Conservation (phyloP, 2,329 filamentous ascomycete species). For the Aspergillus vadensis region DNA sequence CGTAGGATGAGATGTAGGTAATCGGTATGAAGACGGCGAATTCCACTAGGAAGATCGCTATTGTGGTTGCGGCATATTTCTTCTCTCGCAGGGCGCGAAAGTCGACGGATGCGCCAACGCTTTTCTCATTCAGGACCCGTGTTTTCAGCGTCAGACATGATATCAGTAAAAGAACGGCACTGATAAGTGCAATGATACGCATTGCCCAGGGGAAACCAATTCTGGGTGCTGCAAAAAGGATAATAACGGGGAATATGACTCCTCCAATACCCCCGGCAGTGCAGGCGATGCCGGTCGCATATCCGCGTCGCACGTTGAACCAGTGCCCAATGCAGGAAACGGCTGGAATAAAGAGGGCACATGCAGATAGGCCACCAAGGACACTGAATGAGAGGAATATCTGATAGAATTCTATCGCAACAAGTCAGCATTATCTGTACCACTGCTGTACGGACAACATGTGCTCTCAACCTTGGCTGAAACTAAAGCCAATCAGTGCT, state of each 20-base stretch:
- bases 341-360: conserved; percentile 31
- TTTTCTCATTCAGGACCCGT: not conserved
- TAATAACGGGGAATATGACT: conserved; percentile 37
- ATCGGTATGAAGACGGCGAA: conserved; percentile 40
- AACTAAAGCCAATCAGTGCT: conserved; percentile 35
- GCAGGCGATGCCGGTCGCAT: conserved; percentile 38
- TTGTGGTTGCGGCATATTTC: conserved; percentile 28
- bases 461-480: conserved; percentile 19
- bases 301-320: conserved; percentile 35
- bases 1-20: conserved; percentile 39
- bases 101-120: conserved; percentile 14
- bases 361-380: conserved; percentile 35
- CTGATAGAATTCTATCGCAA: conserved; percentile 36
- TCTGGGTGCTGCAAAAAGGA: conserved; percentile 29
- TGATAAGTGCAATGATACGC: conserved; percentile 33
- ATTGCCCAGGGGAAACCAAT: conserved; percentile 38
- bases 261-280: conserved; percentile 39
- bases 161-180: conserved; percentile 13
- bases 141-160: conserved; percentile 5
- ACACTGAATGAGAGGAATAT: conserved; percentile 40
- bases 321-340: conserved; percentile 37
- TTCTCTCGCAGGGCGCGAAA: conserved; percentile 27
- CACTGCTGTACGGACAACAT: no score
- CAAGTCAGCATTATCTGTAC: conserved; percentile 6
- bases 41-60: conserved; percentile 38